Conservation (phyloP, 495 filamentous ascomycete species). For the Aspergillus baeticus region DNA sequence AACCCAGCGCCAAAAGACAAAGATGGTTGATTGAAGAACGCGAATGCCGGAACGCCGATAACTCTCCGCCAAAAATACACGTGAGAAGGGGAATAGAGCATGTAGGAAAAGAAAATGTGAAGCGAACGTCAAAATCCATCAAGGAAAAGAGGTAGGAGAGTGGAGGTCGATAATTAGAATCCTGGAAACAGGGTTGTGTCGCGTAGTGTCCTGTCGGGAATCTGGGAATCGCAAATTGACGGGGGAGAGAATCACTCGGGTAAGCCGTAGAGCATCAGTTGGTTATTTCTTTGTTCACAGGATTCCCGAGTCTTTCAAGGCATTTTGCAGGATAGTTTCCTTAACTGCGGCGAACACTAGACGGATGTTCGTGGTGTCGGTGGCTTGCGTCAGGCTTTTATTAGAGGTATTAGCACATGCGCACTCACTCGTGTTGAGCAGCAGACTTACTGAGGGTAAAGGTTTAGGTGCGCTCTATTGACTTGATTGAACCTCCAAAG, state of each 20-base stretch:
- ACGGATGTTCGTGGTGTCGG: conserved; percentile 96
- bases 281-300: conserved; percentile 48
- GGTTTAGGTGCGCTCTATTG: conserved; percentile 90
- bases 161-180: not conserved
- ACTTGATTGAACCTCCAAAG: conserved; percentile 99
- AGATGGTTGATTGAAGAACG: conserved; percentile 25
- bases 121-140: conserved; percentile 13
- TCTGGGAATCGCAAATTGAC: not conserved
- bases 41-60: conserved; percentile 36
- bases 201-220: not conserved
- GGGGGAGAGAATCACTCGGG: too few relatives aligned
- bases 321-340: conserved; percentile 97
- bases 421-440: not conserved
- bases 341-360: conserved; percentile 98
- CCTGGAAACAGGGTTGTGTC: not conserved
- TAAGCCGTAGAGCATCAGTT: too few relatives aligned
- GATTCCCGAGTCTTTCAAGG: conserved; percentile 96
- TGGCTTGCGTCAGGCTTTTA: conserved; percentile 89
- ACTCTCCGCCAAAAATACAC: conserved; percentile 28
- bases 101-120: conserved; percentile 19
- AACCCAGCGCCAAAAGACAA: conserved; percentile 30
- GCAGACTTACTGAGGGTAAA: conserved; percentile 92
- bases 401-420: conserved; percentile 27
- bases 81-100: conserved; percentile 19
- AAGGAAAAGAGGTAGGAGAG: conserved; percentile 8